Percentiles rank a stretch among this genome's conserved stretches.
Evolutionary conservation across 2,329 filamentous ascomycete genomes (phyloP).

Genomic region (Pyrenochaeta sp.): DNA sequence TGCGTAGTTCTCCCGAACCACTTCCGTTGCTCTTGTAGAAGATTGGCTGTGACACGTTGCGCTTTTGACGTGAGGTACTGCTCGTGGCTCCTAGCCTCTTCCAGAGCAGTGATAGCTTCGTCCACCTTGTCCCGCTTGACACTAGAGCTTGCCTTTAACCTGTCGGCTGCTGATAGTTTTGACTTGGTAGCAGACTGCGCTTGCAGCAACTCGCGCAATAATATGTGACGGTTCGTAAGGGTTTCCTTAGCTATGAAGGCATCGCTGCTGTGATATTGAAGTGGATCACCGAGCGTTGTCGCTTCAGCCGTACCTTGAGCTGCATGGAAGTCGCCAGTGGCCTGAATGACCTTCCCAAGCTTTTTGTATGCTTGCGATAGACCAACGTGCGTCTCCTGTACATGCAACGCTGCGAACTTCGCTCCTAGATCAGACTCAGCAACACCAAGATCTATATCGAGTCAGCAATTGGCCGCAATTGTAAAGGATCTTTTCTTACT

Average conservation of each 20-base stretch:
- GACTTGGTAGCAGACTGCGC: slow-evolving; percentile 85
- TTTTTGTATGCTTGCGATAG: slow-evolving; percentile 92
- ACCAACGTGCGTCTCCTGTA: slow-evolving; percentile 89
- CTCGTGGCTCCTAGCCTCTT: slow-evolving; percentile 86
- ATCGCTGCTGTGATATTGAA: slow-evolving; percentile 94
- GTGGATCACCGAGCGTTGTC: slow-evolving; percentile 89
- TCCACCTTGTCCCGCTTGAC: slow-evolving; percentile 96
- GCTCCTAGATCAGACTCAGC: slow-evolving; percentile 93
- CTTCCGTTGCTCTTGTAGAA: slow-evolving; percentile 85
- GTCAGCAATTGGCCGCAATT: slow-evolving; percentile 31
- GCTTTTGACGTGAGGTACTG: slow-evolving; percentile 85
- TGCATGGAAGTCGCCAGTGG: slow-evolving; percentile 92
- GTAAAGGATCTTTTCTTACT: slow-evolving; percentile 61
- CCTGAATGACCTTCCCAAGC: slow-evolving; percentile 91
- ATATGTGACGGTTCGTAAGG: slow-evolving; percentile 94
- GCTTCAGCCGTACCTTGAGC: slow-evolving; percentile 97
- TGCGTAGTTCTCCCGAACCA: slow-evolving; percentile 89
- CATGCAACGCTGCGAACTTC: slow-evolving; percentile 84
- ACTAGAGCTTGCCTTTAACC: slow-evolving; percentile 84
- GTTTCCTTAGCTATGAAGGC: slow-evolving; percentile 99
- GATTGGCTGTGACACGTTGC: slow-evolving; percentile 85
- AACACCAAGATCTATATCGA: slow-evolving; percentile 77
- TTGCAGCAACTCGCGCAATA: slow-evolving; percentile 90
- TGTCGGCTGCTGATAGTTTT: slow-evolving; percentile 85
- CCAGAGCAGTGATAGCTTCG: slow-evolving; percentile 89